These are phyloP conservation scores for Abrus pulchellus DNA, from an alignment of 306 rosid genomes.

Conservation along the genomic window DNA sequence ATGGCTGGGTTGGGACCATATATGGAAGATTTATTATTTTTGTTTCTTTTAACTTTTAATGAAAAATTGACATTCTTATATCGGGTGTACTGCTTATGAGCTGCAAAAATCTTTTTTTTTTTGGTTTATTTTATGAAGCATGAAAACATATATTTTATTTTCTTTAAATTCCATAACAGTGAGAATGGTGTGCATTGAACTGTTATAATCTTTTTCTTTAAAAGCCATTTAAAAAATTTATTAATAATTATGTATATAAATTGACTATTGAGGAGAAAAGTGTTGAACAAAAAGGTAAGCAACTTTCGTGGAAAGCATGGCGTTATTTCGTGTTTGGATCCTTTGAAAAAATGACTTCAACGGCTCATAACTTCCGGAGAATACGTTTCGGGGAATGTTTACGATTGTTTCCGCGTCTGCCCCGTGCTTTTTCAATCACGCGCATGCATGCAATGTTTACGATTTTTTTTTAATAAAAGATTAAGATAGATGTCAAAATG, in stretches of 20 bases:
- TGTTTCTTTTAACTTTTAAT: not conserved
- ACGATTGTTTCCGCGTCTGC: not conserved
- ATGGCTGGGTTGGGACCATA: not conserved
- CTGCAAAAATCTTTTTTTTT: not conserved
- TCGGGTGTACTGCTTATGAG: not conserved
- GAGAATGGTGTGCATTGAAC: not conserved
- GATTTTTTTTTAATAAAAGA: too few species aligned
- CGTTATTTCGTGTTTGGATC: slow-evolving; percentile 22
- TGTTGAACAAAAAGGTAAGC: not conserved
- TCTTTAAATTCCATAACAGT: not conserved
- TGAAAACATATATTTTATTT: not conserved
- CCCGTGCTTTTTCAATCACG: too few species aligned
- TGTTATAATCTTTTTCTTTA: not conserved
- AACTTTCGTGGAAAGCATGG: not conserved
- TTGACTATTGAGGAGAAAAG: not conserved
- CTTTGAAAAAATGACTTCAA: not conserved
- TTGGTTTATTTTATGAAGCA: not conserved
- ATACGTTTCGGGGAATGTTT: not conserved
- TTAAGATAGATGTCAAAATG: too few species aligned
- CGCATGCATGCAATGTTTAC: too few species aligned
- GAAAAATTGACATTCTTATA: not conserved
- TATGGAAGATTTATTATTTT: not conserved
- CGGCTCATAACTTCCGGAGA: too few species aligned
- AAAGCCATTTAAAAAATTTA: not conserved
- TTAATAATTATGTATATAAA: not conserved